Evolutionary conservation across 2,329 filamentous ascomycete species (phyloP).

Genomic region (Alternaria arborescens): DNA sequence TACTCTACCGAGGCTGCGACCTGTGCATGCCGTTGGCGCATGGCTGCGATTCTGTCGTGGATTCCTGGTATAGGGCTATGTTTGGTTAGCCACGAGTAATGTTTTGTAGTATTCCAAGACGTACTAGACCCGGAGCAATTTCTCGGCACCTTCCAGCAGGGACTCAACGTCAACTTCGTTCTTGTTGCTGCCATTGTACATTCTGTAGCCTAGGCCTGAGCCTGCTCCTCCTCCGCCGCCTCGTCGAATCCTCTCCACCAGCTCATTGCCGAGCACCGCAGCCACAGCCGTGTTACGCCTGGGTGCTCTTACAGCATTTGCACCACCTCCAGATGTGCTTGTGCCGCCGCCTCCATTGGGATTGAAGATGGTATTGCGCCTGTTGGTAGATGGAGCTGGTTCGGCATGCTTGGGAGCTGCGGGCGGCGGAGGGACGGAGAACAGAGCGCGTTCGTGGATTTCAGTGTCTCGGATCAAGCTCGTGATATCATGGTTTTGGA

Average conservation of each 20-base stretch:
- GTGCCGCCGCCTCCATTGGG: constrained; percentile 40
- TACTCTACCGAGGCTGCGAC: constrained; percentile 77
- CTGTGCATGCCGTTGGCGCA: constrained; percentile 76
- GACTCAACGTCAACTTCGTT: constrained; percentile 88
- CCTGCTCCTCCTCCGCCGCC: constrained; percentile 64
- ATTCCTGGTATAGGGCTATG: constrained; percentile 76
- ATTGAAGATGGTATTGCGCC: constrained; percentile 61
- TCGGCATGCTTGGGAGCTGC: constrained; percentile 56
- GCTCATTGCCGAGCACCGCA: constrained; percentile 84
- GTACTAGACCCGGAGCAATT: constrained; percentile 85
- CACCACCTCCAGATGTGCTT: constrained; percentile 48
- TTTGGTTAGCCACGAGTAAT: constrained; percentile 13
- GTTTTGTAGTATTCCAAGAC: constrained; percentile 31
- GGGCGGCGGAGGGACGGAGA: constrained; percentile 82
- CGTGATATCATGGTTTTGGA: constrained; percentile 90
- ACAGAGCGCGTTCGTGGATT: constrained; percentile 90
- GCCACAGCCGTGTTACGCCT: constrained; percentile 84
- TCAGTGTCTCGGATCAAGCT: constrained; percentile 95
- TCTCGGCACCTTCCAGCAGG: constrained; percentile 85
- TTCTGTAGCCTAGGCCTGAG: constrained; percentile 55
- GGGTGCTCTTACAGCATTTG: constrained; percentile 61
- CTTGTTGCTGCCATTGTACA: constrained; percentile 57
- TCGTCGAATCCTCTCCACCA: constrained; percentile 80
- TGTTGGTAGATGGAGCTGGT: constrained; percentile 51
- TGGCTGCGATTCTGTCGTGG: constrained; percentile 74